Percentiles rank a stretch among this genome's conserved stretches.
Evolutionary conservation across 148 eudicot species (phyloP).

Genomic region (Oxyria digyna): DNA sequence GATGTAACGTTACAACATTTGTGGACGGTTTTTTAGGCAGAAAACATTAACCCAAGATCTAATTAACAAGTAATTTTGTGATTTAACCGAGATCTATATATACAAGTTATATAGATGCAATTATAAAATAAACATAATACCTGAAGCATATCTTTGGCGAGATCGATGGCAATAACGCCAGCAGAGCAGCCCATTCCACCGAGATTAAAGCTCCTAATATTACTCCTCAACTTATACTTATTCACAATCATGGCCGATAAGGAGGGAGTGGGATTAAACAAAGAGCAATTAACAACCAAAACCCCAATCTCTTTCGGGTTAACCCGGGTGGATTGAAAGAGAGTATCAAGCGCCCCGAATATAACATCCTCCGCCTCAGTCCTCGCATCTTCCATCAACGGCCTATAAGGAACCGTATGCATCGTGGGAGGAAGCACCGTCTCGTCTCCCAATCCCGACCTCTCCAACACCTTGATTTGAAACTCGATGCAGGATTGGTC

Average conservation of each 20-base stretch:
- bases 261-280: constrained; percentile 10
- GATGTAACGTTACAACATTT: too few relatives aligned
- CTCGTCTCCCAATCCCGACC: constrained; percentile 9
- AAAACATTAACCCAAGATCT: too few relatives aligned
- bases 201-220: constrained; percentile 4
- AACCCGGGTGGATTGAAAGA: neutral
- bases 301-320: constrained; percentile 4
- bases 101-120: too few relatives aligned
- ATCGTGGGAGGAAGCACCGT: constrained; percentile 1
- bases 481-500: constrained; percentile 6
- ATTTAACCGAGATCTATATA: too few relatives aligned
- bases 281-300: constrained; percentile 4
- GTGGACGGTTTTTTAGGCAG: too few relatives aligned
- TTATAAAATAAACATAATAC: neutral
- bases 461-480: constrained; percentile 1
- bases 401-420: neutral
- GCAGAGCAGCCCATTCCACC: constrained; percentile 13
- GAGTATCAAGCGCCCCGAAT: constrained; percentile 6
- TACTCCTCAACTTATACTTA: constrained; percentile 6
- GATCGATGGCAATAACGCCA: constrained; percentile 6
- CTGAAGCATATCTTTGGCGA: constrained; percentile 9
- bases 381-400: constrained; percentile 5
- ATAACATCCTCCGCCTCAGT: constrained; percentile 5
- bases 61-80: too few relatives aligned
- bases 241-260: constrained; percentile 8